phyloP scores from a whole-genome alignment of 208 protist genomes.

The Herpetomonas samuelpessoai region DNA sequence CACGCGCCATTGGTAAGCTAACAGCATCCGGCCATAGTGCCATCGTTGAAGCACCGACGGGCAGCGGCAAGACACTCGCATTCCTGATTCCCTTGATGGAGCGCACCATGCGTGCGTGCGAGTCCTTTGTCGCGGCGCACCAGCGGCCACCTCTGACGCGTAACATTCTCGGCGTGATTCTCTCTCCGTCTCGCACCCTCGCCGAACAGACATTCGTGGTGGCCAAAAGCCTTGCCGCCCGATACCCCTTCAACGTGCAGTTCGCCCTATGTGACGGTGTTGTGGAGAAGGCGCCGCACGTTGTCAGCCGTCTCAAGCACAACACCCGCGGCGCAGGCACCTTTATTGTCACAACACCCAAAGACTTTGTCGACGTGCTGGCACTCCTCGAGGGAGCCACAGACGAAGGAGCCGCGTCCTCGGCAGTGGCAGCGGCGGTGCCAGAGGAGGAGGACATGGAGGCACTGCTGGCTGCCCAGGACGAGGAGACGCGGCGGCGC shows the following conservation, averaged over 20 bases:
- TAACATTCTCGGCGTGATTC: conserved; percentile 67
- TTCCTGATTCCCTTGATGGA: conserved; percentile 92
- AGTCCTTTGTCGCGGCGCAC: conserved; percentile 38
- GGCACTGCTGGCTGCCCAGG: conserved; percentile 42
- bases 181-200: conserved; percentile 81
- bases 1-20: conserved; percentile 53
- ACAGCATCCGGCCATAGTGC: conserved; percentile 39
- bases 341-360: conserved; percentile 80
- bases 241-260: conserved; percentile 71
- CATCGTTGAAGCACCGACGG: conserved; percentile 96
- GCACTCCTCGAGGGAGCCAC: conserved; percentile 16
- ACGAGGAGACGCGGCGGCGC: conserved; percentile 48
- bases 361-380: conserved; percentile 60
- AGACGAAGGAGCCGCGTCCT: background rate
- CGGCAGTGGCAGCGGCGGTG: background rate
- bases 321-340: conserved; percentile 61
- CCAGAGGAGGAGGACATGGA: conserved; percentile 9
- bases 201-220: conserved; percentile 89
- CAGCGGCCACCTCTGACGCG: conserved; percentile 57
- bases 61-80: conserved; percentile 97
- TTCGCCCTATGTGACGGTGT: conserved; percentile 80
- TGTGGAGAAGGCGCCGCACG: conserved; percentile 30
- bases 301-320: conserved; percentile 38
- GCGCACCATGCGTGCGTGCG: conserved; percentile 57
- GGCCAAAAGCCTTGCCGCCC: conserved; percentile 53